These are phyloP conservation scores for Arthrobotrys sphaeroides DNA, from an alignment of 2,329 filamentous ascomycete genomes.

Conservation along the genomic window DNA sequence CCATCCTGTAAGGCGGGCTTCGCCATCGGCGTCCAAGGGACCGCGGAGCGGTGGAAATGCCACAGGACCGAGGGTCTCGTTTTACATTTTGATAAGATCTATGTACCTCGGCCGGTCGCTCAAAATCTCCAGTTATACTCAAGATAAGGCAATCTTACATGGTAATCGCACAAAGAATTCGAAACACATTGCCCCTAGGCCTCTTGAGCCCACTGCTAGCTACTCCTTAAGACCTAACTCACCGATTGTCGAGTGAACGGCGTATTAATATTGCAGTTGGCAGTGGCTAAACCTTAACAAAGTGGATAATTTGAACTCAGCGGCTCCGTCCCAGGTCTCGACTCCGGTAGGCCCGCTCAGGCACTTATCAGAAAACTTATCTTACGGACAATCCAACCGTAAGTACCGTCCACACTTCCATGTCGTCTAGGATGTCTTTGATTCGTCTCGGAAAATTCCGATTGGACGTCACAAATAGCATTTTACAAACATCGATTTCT, in stretches of 20 bases:
- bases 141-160: neutral
- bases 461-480: constrained; percentile 25
- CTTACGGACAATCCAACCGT: neutral
- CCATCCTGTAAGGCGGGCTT: neutral
- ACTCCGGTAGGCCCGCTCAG: neutral
- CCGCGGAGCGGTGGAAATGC: constrained; percentile 28
- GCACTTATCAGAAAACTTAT: neutral
- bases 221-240: too few relatives aligned
- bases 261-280: neutral
- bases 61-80: neutral
- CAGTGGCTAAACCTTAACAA: neutral
- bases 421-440: neutral
- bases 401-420: constrained; percentile 14
- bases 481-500: constrained; percentile 12
- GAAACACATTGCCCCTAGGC: neutral
- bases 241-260: neutral
- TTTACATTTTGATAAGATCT: constrained; percentile 7
- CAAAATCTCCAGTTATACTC: neutral
- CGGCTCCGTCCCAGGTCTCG: too few relatives aligned
- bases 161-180: neutral
- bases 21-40: neutral
- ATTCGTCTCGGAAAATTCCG: constrained; percentile 1
- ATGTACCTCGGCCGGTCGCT: neutral
- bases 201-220: neutral
- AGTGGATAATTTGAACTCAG: neutral